Evolutionary conservation across 768 basidiomycete species (phyloP), one percentile per base, ranked within the genome.

Genomic region (Hirschioporus abietinus): DNA sequence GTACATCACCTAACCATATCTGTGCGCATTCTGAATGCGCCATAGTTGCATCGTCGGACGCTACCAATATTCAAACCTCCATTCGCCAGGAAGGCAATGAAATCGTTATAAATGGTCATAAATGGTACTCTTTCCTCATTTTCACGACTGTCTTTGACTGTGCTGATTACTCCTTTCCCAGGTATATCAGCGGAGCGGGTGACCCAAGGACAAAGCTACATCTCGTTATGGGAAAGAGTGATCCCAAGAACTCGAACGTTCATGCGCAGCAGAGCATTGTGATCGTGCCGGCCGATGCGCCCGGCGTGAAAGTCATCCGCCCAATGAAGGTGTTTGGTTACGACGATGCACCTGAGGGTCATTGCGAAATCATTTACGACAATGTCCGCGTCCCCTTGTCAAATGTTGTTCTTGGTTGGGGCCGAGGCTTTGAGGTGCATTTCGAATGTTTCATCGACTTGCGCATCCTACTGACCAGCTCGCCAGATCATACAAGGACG

Each of bases 121-220:
- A 99, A 84, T 99, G 96, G 96, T 92, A 66, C 20, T 61, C 7
- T 7, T 60, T 20, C 3, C 30, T 25, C 12, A 24, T 34, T 1
- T 3, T 34, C 12, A 24, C 60, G 23, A 12, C 15, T 12, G 18
- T 9, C 23, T n/a, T 73, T 65, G 1, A 18, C 72, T 65, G 4
- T 18, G 1, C 26, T 58, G 35, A 60, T 9, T n/a, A 15, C 20
- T 36, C 42, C 60, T 60, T 35, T 26, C 7, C 20, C 67, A 95
- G 91, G 93, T 99, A 93, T 91, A 99, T 99, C 75, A 95, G 93
- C 30, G 96, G 96, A 63, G 96, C 96, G 7, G 95, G 95, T 20
- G 95, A 99, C 76, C 95, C 95, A 60, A 84, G 96, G 68, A 91
- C 90, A 68, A 87, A 86, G 66, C 71, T 99, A 12, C 96, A 99